phyloP scores from a whole-genome alignment of 2,329 filamentous ascomycete species.

The Fusarium sororula region DNA sequence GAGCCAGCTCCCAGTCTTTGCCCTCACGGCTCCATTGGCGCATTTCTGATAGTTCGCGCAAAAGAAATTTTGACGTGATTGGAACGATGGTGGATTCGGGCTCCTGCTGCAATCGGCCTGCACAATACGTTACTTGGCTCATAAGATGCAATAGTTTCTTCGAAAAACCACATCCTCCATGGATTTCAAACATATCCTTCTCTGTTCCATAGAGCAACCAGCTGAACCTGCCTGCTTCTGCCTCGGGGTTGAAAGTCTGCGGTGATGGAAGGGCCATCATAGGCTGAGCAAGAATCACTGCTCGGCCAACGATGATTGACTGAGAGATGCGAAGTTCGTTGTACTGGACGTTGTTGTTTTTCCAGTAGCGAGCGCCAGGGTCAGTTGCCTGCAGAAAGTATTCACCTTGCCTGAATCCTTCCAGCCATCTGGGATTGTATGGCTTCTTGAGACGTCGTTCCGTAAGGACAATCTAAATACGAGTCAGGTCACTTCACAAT shows the following conservation, averaged over 20 bases:
- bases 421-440: slow-evolving; percentile 49
- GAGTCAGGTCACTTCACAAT: background rate
- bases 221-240: slow-evolving; percentile 47
- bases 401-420: slow-evolving; percentile 50
- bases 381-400: slow-evolving; percentile 48
- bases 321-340: slow-evolving; percentile 49
- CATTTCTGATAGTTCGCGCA: slow-evolving; percentile 44
- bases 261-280: slow-evolving; percentile 48
- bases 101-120: slow-evolving; percentile 48
- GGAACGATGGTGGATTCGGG: slow-evolving; percentile 45
- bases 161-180: slow-evolving; percentile 54
- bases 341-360: slow-evolving; percentile 46
- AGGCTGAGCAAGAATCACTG: slow-evolving; percentile 52
- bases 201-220: slow-evolving; percentile 52
- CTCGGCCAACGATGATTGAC: slow-evolving; percentile 52
- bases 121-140: slow-evolving; percentile 51
- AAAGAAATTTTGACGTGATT: slow-evolving; percentile 42
- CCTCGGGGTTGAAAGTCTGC: slow-evolving; percentile 41
- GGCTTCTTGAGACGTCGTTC: slow-evolving; percentile 49
- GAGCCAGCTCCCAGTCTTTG: slow-evolving; percentile 31
- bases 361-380: slow-evolving; percentile 50
- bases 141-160: slow-evolving; percentile 51
- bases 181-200: slow-evolving; percentile 49
- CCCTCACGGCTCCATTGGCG: slow-evolving; percentile 50
- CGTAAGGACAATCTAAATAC: slow-evolving; percentile 47